These are phyloP conservation scores for Solanum hybrid DNA, from an alignment of 305 asterid species.

Conservation along the genomic window DNA sequence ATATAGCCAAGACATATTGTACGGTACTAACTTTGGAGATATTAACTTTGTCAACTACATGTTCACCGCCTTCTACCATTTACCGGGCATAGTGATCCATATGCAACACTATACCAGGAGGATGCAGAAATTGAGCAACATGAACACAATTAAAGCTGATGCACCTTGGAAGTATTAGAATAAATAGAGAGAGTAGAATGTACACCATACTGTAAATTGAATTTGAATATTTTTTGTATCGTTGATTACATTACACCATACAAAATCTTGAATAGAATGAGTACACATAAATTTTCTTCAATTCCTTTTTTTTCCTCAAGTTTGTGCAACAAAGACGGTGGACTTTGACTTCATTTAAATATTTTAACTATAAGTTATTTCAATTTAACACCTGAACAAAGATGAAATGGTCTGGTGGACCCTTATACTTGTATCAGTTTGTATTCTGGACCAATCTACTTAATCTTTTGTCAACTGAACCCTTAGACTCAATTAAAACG, in stretches of 20 bases:
- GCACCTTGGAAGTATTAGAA: too few relatives aligned
- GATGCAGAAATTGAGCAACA: background rate
- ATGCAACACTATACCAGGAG: background rate
- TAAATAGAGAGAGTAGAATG: too few relatives aligned
- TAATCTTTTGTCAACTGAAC: too few relatives aligned
- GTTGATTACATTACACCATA: too few relatives aligned
- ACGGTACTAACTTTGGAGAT: constrained; percentile 6
- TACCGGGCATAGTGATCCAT: constrained; percentile 2
- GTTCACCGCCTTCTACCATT: background rate
- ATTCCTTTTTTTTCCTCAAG: background rate
- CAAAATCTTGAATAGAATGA: too few relatives aligned
- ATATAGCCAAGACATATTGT: constrained; percentile 9
- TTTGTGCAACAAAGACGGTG: background rate
- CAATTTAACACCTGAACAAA: background rate
- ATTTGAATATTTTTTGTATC: too few relatives aligned
- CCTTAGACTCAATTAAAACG: too few relatives aligned
- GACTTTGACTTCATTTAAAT: background rate
- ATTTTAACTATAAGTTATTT: background rate
- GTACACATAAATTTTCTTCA: background rate
- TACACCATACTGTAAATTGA: too few relatives aligned
- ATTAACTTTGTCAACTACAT: constrained; percentile 2
- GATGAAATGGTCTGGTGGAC: too few relatives aligned
- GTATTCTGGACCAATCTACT: too few relatives aligned
- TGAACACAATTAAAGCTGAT: background rate
- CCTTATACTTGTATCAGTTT: too few relatives aligned